Conservation (phyloP, 257 asterid genomes). For the Jasminum sambac region DNA sequence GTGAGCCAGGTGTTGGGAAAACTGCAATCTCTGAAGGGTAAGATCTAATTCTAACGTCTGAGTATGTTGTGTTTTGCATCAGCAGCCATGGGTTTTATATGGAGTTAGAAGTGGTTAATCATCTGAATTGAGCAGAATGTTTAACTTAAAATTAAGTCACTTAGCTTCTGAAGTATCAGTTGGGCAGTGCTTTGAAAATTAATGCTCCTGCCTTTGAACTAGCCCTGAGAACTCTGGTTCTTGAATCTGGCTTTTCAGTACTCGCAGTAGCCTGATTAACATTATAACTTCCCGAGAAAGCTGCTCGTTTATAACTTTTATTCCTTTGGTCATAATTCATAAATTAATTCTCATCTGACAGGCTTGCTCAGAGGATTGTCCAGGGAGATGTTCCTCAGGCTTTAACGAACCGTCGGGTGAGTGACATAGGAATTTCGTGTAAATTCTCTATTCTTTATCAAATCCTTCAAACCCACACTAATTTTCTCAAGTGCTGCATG, state of each 20-base stretch:
- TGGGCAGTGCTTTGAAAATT: conserved; percentile 1
- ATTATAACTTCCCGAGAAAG: background rate
- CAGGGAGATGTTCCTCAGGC: conserved; percentile 99
- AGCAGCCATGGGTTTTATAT: background rate
- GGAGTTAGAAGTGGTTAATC: background rate
- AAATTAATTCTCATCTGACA: conserved; percentile 35
- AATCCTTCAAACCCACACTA: background rate
- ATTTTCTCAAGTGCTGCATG: background rate
- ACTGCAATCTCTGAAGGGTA: conserved; percentile 99
- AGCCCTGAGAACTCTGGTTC: background rate
- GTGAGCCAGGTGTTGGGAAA: conserved; percentile 98
- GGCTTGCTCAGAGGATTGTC: conserved; percentile 98
- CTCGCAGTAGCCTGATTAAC: background rate
- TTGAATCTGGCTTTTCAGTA: background rate
- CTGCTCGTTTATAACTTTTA: background rate
- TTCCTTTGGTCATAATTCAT: conserved; percentile 17
- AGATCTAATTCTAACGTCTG: conserved; percentile 14
- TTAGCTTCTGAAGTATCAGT: conserved; percentile 1
- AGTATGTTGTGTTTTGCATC: background rate
- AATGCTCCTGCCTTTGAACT: background rate
- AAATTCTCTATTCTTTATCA: background rate
- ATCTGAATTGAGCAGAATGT: background rate
- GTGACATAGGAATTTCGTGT: conserved; percentile 33
- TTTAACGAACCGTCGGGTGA: conserved; percentile 83
- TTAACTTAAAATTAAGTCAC: conserved; percentile 6